Evolutionary conservation across 140 eudicot genomes (phyloP), one percentile per base, ranked within the genome.

Genomic region (Senecio squalidus): DNA sequence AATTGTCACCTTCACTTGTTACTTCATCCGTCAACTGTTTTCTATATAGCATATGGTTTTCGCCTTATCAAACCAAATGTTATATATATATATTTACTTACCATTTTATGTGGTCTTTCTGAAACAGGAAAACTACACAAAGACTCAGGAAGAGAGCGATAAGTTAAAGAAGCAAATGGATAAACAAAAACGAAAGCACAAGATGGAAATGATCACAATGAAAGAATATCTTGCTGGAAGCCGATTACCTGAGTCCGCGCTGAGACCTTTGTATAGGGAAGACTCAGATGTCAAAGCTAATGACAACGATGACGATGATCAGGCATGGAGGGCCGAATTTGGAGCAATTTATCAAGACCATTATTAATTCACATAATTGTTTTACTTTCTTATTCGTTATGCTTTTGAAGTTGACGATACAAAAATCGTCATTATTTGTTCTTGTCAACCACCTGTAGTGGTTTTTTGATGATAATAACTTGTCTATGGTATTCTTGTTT

Each of bases 151-250:
- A 77, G 96, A 92, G 77, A 87, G 82, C 18, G 94, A 77, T 4
- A 86, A 76, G 51, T 26, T 92, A 28, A 82, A 74, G 93, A 84
- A 80, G 60, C 86, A 92, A 72, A 27, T 84, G 17, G 96, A 84
- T 56, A 92, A 92, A 48, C 75, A 76, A 63, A 87, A 87, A 72
- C 68, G 92, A 36, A 92, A 92, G 56, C 99, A 92, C 82, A 92
- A 87, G 77, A 92, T 88, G 96, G 96, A 92, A 60, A 92, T 92
- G 84, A 66, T 74, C 3, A 88, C 99, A 10, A 87, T 92, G 99
- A 92, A 92, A 62, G 78, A 83, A 24, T 86, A 81, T 62, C 82
- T 91, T 65, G 98, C 88, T 4, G 95, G 64, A 62, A 91, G 98
- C 76, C 74, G 90, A 33, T 47, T 92, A 69, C 96, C 99, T 0